These are phyloP conservation scores for Diaporthe sp. DNA, from an alignment of 2,329 filamentous ascomycete genomes.

Conservation along the genomic window DNA sequence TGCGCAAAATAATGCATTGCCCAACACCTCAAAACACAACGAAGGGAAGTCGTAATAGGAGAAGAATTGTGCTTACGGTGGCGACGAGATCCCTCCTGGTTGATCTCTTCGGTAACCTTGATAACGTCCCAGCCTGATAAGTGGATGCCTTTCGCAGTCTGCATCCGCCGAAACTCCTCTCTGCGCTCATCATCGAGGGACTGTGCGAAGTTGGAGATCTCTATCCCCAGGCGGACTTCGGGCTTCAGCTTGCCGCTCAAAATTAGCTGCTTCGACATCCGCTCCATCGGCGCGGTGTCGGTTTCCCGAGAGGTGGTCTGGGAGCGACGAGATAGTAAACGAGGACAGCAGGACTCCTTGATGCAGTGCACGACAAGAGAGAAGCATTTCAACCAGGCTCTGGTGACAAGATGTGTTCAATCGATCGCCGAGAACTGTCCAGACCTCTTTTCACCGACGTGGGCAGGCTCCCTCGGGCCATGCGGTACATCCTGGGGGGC, in stretches of 20 bases:
- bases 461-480: no score
- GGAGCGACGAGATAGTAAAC: neutral
- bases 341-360: neutral
- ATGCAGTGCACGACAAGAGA: neutral
- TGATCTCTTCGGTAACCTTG: slow-evolving; percentile 41
- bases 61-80: neutral
- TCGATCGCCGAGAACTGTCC: no score
- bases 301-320: no score
- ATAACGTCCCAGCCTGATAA: slow-evolving; percentile 31
- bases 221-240: slow-evolving; percentile 15
- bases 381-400: no score
- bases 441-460: no score
- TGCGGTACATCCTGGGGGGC: neutral
- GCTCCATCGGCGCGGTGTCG: neutral
- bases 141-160: neutral
- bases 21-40: no score
- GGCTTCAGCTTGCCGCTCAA: slow-evolving; percentile 26
- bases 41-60: no score
- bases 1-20: no score
- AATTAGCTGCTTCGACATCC: neutral
- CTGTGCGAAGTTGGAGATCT: slow-evolving; percentile 7
- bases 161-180: neutral
- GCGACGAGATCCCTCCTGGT: slow-evolving; percentile 37
- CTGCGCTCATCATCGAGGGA: neutral
- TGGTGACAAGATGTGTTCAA: no score